Percentiles rank a stretch among this genome's conserved stretches.
Conservation (phyloP, 2,329 filamentous ascomycete species). For the Botrytis deweyae region DNA sequence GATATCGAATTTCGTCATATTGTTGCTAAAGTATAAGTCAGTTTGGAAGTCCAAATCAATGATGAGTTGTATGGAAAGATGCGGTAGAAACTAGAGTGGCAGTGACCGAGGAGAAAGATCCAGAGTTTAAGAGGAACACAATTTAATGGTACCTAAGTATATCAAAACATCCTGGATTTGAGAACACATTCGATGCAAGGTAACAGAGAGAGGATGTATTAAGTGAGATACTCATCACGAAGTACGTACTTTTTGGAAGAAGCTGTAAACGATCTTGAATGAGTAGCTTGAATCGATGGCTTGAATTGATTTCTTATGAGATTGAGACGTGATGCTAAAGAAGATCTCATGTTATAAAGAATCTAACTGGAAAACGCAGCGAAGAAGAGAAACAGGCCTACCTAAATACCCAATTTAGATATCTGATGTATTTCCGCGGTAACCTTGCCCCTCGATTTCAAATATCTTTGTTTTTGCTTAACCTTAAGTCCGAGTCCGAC, state of each 20-base stretch:
- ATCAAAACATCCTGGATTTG: conserved; percentile 3
- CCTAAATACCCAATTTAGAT: not conserved
- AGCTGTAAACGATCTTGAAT: not conserved
- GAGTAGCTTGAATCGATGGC: not conserved
- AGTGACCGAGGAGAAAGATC: not conserved
- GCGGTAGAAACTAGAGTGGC: no score
- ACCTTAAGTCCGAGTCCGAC: conserved; percentile 5
- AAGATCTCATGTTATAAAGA: conserved; percentile 1
- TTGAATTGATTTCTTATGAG: conserved; percentile 7
- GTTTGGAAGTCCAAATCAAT: not conserved
- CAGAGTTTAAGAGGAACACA: not conserved
- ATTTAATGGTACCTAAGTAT: not conserved
- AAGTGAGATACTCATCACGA: conserved; percentile 9
- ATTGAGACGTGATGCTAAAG: conserved; percentile 1
- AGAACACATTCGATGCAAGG: not conserved
- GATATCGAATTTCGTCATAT: conserved; percentile 47
- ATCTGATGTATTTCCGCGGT: not conserved
- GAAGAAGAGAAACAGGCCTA: not conserved
- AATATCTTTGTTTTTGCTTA: not conserved
- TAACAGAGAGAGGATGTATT: not conserved
- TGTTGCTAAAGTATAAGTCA: conserved; percentile 17
- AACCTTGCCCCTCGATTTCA: not conserved
- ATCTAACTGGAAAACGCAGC: not conserved
- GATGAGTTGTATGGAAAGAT: not conserved
- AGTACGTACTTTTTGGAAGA: not conserved